Percentiles rank a stretch among this genome's conserved stretches.
phyloP scores from a whole-genome alignment of 306 rosid species.

The Prunus kanzakura region DNA sequence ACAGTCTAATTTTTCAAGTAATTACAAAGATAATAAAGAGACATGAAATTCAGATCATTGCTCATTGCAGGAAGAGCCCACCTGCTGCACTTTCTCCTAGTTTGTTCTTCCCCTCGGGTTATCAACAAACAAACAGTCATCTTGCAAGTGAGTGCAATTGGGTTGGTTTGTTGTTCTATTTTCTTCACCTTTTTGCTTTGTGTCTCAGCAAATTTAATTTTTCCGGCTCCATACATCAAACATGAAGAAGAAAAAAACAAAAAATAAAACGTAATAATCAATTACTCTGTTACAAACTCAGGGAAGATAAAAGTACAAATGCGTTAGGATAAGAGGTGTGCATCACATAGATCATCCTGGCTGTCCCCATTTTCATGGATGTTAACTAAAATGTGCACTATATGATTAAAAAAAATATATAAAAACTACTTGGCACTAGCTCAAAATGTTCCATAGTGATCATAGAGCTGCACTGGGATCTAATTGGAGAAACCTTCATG shows the following conservation, averaged over 20 bases:
- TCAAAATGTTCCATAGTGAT: neutral
- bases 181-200: neutral
- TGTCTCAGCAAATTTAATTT: neutral
- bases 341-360: neutral
- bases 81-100: too few relatives aligned
- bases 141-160: neutral
- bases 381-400: neutral
- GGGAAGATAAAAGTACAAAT: neutral
- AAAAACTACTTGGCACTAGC: neutral
- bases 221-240: neutral
- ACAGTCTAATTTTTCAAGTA: too few relatives aligned
- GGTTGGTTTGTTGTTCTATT: neutral
- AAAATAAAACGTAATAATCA: neutral
- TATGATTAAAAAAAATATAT: neutral
- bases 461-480: neutral
- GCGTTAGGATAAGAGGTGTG: neutral
- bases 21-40: too few relatives aligned
- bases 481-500: neutral
- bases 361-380: neutral
- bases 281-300: neutral
- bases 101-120: too few relatives aligned
- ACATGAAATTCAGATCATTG: too few relatives aligned
- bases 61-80: too few relatives aligned
- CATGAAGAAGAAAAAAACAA: neutral
- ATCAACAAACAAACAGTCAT: too few relatives aligned